Percentiles rank a stretch among this genome's conserved stretches.
These are phyloP conservation scores for Chaetomium strumarium DNA, from an alignment of 2,329 filamentous ascomycete genomes.

Conservation along the genomic window DNA sequence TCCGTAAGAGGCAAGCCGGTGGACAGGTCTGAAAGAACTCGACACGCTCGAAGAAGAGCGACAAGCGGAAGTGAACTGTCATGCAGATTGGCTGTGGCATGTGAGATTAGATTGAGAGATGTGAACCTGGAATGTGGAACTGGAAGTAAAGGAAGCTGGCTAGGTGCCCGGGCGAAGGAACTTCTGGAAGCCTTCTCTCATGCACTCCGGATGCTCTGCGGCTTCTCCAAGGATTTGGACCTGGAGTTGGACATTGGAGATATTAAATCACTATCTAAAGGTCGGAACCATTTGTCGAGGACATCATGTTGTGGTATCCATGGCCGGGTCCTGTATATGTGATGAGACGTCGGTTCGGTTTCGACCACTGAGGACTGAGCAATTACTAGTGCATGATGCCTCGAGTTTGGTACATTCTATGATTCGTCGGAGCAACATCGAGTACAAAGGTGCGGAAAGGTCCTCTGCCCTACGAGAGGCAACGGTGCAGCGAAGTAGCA, in stretches of 20 bases:
- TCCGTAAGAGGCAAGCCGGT: too few species aligned
- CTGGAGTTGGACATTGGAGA: neutral
- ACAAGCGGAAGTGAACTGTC: neutral
- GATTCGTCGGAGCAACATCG: neutral
- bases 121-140: conserved; percentile 24
- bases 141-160: neutral
- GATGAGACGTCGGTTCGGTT: neutral
- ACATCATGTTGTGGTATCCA: conserved; percentile 7
- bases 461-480: neutral
- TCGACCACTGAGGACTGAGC: neutral
- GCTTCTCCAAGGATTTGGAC: neutral
- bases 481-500: too few species aligned
- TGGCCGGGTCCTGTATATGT: neutral
- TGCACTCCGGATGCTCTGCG: neutral
- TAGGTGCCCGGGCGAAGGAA: neutral
- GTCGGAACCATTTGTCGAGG: neutral
- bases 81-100: conserved; percentile 10
- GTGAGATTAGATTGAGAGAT: conserved; percentile 19
- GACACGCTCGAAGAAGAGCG: neutral
- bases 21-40: neutral
- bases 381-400: conserved; percentile 2
- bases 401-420: neutral
- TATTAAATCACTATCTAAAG: neutral
- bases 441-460: neutral
- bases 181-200: conserved; percentile 16